These are phyloP conservation scores for Rhynchosporium secalis DNA, from an alignment of 2,329 filamentous ascomycete genomes.

Conservation along the genomic window DNA sequence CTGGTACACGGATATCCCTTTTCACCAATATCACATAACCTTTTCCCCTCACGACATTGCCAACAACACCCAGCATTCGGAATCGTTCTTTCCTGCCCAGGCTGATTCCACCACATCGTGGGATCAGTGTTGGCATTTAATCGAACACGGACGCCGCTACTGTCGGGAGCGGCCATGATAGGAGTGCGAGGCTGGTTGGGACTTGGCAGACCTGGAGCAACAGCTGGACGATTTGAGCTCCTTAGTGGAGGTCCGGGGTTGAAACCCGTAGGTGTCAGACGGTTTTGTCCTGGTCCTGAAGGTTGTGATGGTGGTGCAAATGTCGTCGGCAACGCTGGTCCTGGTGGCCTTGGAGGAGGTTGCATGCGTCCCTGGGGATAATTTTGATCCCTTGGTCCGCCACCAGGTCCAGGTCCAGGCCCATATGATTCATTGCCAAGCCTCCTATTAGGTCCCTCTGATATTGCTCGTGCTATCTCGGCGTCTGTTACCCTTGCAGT, in stretches of 20 bases:
- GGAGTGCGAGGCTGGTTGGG: background rate
- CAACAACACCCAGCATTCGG: constrained; percentile 1
- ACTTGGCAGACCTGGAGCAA: background rate
- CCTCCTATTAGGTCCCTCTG: too few relatives aligned
- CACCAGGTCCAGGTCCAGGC: background rate
- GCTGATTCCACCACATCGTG: constrained; percentile 3
- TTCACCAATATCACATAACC: background rate
- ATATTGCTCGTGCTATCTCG: too few relatives aligned
- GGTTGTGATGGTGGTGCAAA: background rate
- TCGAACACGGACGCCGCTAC: too few relatives aligned
- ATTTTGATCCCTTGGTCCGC: background rate
- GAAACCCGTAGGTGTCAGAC: too few relatives aligned
- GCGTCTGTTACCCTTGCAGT: too few relatives aligned
- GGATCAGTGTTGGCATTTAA: background rate
- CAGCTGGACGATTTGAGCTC: background rate
- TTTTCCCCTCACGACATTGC: background rate
- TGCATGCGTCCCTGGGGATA: background rate
- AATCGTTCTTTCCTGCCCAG: background rate
- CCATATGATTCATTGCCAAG: background rate
- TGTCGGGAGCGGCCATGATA: too few relatives aligned
- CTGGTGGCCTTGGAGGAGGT: background rate
- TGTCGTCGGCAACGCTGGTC: background rate
- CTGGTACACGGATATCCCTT: constrained; percentile 3
- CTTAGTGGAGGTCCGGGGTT: too few relatives aligned
- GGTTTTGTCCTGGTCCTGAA: background rate